phyloP scores from a whole-genome alignment of 257 asterid genomes.

The Fraxinus anomala region DNA sequence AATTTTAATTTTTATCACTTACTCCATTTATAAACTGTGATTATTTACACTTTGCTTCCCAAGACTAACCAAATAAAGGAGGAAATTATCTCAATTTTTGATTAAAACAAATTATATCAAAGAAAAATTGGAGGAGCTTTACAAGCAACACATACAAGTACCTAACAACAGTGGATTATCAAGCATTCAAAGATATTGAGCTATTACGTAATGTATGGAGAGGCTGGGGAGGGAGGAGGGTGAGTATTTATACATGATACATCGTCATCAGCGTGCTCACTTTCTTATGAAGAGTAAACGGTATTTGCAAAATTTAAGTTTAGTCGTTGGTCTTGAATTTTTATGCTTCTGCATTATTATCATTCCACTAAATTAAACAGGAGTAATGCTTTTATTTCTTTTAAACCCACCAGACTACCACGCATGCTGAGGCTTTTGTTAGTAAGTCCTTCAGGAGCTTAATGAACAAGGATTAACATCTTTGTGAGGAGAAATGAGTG shows the following conservation, averaged over 20 bases:
- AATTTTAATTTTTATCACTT: no score
- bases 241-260: neutral
- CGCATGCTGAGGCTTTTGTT: neutral
- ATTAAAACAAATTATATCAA: neutral
- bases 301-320: constrained; percentile 26
- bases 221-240: neutral
- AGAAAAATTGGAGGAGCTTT: neutral
- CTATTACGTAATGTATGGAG: neutral
- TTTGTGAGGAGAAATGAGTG: constrained; percentile 47
- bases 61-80: neutral
- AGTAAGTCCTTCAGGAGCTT: constrained; percentile 29
- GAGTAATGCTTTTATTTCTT: neutral
- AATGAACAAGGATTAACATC: constrained; percentile 22
- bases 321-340: constrained; percentile 1
- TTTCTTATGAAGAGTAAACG: neutral
- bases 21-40: neutral
- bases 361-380: constrained; percentile 5
- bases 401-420: neutral
- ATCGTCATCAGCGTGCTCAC: neutral
- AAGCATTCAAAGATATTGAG: neutral
- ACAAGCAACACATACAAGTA: neutral
- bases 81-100: neutral
- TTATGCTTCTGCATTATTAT: constrained; percentile 12
- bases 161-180: neutral
- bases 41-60: neutral